Base-by-base conservation (phyloP, 495 filamentous ascomycete genomes). In the Penicillium herquei region DNA sequence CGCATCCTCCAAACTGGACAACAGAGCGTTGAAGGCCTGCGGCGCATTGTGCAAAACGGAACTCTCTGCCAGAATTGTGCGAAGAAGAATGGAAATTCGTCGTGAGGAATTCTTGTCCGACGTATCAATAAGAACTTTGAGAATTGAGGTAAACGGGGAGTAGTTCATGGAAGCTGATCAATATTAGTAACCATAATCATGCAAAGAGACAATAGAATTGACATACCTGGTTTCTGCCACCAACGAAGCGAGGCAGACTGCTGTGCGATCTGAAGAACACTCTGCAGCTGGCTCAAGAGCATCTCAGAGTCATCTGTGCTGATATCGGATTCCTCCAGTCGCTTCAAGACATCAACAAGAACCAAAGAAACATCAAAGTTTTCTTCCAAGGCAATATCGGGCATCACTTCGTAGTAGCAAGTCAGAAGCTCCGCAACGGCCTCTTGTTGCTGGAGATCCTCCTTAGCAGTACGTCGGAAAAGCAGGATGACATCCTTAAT, bases 341-440 rank as follows among this genome's bases (percentile, higher is more conserved):
- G 70, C 45, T 77, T 73, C 41, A 96, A 70, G 7, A 84, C 79
- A 48, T 84, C 79, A 13, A 87, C 81, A n/a, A 97, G 71, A 13
- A 88, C 73, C 6, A 86, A 69, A 0, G 91, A 90, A 13, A 93
- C 87, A 68, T 97, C 95, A 58, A 96, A 91, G 49, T 84, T 91
- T 49, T 92, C 89, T 53, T 86, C 84, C 31, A 95, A 72, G 0
- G 91, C 91, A 16, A 90, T 70, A 61, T 91, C 85, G 3, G 94
- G 91, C 21, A 91, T 74, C 3, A 91, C 80, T 60, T 91, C 82
- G 64, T 92, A 96, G 68, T 90, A 98, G 32, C 87, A 78, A 26
- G 82, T 77, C 33, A 98, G 71, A 33, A 98, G 70, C 54, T 86
- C 85, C 11, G 84, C 86, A 21, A 87, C 80, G 14, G 87, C 86